phyloP scores from a whole-genome alignment of 495 filamentous ascomycete species.

The Hypoxylon fragiforme region DNA sequence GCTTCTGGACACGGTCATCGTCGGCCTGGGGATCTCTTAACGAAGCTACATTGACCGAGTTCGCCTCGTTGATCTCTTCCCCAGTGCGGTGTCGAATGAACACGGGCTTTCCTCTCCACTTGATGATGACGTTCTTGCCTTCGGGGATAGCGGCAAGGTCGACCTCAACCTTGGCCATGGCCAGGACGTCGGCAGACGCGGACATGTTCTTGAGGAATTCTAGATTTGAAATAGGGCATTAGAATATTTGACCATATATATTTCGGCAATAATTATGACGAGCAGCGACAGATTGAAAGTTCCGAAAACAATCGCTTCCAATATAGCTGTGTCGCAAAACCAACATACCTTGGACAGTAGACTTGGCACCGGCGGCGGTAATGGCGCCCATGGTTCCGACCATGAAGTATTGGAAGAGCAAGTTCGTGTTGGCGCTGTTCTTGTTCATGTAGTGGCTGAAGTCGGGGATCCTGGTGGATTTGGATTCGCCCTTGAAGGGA shows the following conservation, averaged over 20 bases:
- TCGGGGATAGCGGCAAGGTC: slow-evolving; percentile 89
- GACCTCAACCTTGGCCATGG: slow-evolving; percentile 99
- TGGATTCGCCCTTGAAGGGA: slow-evolving; percentile 66
- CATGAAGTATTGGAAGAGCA: slow-evolving; percentile 97
- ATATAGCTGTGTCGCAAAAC: slow-evolving; percentile 25
- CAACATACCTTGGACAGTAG: slow-evolving; percentile 93
- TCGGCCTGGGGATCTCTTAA: slow-evolving; percentile 92
- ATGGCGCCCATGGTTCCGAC: slow-evolving; percentile 92
- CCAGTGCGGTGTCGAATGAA: slow-evolving; percentile 98
- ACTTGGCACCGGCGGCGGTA: slow-evolving; percentile 90
- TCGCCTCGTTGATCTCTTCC: slow-evolving; percentile 83
- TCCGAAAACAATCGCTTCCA: no score
- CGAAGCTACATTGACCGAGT: slow-evolving; percentile 70
- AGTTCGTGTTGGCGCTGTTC: slow-evolving; percentile 65
- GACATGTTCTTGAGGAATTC: slow-evolving; percentile 99
- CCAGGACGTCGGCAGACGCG: slow-evolving; percentile 96
- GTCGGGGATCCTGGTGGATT: slow-evolving; percentile 72
- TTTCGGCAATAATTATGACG: no score
- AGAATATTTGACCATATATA: slow-evolving; percentile 4
- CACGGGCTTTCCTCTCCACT: slow-evolving; percentile 99
- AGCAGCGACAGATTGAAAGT: slow-evolving; percentile 29
- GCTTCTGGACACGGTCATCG: slow-evolving; percentile 91
- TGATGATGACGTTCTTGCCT: slow-evolving; percentile 99
- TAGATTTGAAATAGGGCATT: slow-evolving; percentile 42
- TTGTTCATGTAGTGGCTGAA: slow-evolving; percentile 85